These are phyloP conservation scores for Candida oleophila DNA, from an alignment of 805 yeast species.

Conservation along the genomic window DNA sequence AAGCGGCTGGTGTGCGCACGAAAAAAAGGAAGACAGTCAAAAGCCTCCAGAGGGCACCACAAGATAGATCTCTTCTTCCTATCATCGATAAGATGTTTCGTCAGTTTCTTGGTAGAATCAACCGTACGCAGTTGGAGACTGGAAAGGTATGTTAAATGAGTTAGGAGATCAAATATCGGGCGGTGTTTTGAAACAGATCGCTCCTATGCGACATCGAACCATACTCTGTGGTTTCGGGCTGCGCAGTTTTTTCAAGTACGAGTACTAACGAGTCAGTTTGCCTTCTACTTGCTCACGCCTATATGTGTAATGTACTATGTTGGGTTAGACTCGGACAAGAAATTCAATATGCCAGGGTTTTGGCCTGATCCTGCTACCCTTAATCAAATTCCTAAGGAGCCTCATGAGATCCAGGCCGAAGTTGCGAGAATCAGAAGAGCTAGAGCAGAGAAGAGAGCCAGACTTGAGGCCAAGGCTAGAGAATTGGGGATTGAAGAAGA, in stretches of 20 bases:
- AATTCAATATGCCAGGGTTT: conserved; percentile 88
- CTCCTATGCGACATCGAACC: no score
- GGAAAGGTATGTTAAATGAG: conserved; percentile 38
- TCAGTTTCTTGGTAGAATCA: not conserved
- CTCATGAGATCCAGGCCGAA: conserved; percentile 88
- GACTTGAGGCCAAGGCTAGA: conserved; percentile 68
- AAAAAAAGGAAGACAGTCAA: no score
- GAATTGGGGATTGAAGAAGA: conserved; percentile 61
- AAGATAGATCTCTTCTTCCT: no score
- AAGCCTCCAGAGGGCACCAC: no score
- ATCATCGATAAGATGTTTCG: conserved; percentile 3
- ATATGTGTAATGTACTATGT: conserved; percentile 91
- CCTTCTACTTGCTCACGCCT: conserved; percentile 83
- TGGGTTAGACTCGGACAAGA: conserved; percentile 85
- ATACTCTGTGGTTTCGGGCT: no score
- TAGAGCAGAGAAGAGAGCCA: conserved; percentile 66
- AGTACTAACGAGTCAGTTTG: conserved; percentile 53
- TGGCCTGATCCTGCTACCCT: conserved; percentile 96
- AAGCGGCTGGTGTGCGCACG: no score
- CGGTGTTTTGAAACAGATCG: no score
- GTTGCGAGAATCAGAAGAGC: conserved; percentile 82
- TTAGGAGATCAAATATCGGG: no score
- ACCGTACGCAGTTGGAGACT: conserved; percentile 43
- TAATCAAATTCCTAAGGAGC: conserved; percentile 90
- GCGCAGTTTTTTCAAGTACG: no score